Conservation (phyloP, 2,329 filamentous ascomycete species). For the Microsporum audouinii region DNA sequence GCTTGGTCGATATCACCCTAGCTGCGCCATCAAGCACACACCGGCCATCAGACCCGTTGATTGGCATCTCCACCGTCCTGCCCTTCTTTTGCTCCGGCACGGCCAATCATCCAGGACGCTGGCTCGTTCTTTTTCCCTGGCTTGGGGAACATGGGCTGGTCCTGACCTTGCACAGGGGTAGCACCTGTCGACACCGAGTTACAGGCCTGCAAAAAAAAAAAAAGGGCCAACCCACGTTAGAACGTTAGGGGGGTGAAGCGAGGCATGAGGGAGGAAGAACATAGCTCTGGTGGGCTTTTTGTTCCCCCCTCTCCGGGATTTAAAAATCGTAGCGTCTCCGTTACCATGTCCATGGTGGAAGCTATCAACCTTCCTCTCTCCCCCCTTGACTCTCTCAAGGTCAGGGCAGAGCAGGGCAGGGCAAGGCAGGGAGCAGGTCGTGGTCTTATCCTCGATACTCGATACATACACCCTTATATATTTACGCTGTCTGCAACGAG, state of each 20-base stretch:
- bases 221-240: background rate
- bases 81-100: background rate
- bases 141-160: background rate
- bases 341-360: background rate
- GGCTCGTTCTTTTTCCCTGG: background rate
- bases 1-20: background rate
- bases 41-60: background rate
- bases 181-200: background rate
- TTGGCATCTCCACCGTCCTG: background rate
- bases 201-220: background rate
- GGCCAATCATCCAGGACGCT: background rate
- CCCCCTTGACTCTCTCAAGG: background rate
- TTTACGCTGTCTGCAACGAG: no score
- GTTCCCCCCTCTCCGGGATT: background rate
- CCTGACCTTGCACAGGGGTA: background rate
- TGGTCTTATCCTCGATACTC: no score
- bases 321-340: conserved; percentile 1
- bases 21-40: background rate
- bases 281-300: background rate
- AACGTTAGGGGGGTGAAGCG: background rate
- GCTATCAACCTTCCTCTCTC: background rate
- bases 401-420: no score
- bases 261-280: background rate
- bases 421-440: background rate
- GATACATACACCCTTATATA: no score